Percentiles rank a stretch among this genome's conserved stretches.
phyloP scores from a whole-genome alignment of 495 filamentous ascomycete genomes.

The Glonium stellatum region DNA sequence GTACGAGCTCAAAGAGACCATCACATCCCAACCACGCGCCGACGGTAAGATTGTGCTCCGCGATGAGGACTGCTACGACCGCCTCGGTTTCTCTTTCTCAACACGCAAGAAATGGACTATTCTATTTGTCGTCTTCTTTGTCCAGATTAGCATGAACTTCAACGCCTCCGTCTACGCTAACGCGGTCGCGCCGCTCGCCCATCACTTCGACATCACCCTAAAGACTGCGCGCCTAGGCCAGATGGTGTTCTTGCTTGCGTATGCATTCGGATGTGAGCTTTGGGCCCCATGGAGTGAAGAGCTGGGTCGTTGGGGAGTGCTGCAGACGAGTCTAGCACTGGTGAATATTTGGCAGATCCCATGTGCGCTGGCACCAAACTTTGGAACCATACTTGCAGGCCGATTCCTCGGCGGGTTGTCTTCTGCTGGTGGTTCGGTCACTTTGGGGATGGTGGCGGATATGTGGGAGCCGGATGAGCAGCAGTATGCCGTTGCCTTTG shows the following conservation, averaged over 20 bases:
- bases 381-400: constrained; percentile 54
- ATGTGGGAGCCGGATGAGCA: constrained; percentile 66
- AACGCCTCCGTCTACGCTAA: constrained; percentile 68
- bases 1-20: not conserved
- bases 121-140: constrained; percentile 60
- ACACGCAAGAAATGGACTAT: constrained; percentile 65
- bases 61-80: not conserved
- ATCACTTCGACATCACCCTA: constrained; percentile 62
- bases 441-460: constrained; percentile 72
- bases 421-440: constrained; percentile 70
- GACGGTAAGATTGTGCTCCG: not conserved
- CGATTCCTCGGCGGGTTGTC: constrained; percentile 62
- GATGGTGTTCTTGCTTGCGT: too few relatives aligned
- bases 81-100: constrained; percentile 50
- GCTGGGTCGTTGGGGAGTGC: constrained; percentile 59
- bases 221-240: too few relatives aligned
- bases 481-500: constrained; percentile 52
- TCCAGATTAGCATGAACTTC: constrained; percentile 79
- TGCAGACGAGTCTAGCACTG: constrained; percentile 59
- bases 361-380: constrained; percentile 61
- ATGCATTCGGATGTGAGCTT: too few relatives aligned
- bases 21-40: not conserved
- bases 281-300: too few relatives aligned
- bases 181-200: constrained; percentile 50
- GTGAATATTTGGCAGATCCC: constrained; percentile 70